Conservation (phyloP, 1,139 yeast genomes). For the Hansenula lynferdii region DNA sequence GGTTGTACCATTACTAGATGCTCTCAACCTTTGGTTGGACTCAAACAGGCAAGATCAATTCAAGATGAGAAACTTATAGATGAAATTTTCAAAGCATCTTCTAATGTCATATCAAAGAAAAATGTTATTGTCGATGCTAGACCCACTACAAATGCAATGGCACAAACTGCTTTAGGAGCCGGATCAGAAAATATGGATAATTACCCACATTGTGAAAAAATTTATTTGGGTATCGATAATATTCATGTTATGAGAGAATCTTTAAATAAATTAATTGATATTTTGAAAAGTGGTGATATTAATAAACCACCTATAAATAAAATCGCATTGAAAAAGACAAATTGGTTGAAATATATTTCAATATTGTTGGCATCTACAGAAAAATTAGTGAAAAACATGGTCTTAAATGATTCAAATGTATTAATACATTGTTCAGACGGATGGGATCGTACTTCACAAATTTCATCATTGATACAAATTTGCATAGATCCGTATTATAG, state of each 20-base stretch:
- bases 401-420: conserved; percentile 77
- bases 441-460: conserved; percentile 96
- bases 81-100: conserved; percentile 54
- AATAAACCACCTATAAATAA: conserved; percentile 35
- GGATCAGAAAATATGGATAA: conserved; percentile 93
- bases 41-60: conserved; percentile 80
- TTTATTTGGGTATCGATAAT: conserved; percentile 88
- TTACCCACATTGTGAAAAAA: conserved; percentile 56
- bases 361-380: conserved; percentile 74
- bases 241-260: conserved; percentile 95
- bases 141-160: conserved; percentile 93
- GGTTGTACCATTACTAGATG: conserved; percentile 83
- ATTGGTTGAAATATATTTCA: conserved; percentile 75
- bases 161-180: conserved; percentile 95
- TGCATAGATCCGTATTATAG: conserved; percentile 90
- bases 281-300: conserved; percentile 65
- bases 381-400: conserved; percentile 71
- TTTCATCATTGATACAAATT: conserved; percentile 76
- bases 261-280: conserved; percentile 54
- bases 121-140: conserved; percentile 87
- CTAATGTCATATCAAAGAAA: conserved; percentile 26
- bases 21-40: conserved; percentile 89
- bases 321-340: conserved; percentile 52
- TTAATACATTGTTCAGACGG: conserved; percentile 96
- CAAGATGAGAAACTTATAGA: conserved; percentile 84